These are phyloP conservation scores for Populus pruinosa DNA, from an alignment of 345 rosid species.

Conservation along the genomic window DNA sequence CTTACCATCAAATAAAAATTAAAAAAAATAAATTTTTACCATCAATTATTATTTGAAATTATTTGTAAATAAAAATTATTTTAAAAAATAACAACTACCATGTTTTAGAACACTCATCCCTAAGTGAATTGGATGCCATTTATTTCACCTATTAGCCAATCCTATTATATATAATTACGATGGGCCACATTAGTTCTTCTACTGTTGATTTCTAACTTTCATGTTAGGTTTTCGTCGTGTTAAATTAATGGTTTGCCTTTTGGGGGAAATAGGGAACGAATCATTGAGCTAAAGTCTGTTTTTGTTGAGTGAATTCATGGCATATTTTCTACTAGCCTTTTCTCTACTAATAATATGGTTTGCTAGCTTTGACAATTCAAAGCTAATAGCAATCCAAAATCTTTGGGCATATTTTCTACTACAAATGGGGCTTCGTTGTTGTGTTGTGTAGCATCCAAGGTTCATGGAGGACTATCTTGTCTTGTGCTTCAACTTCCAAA, in stretches of 20 bases:
- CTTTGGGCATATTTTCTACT: neutral
- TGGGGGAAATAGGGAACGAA: neutral
- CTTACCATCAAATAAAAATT: too few species aligned
- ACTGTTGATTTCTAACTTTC: neutral
- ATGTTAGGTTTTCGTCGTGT: neutral
- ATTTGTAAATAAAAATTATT: too few species aligned
- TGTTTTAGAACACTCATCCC: too few species aligned
- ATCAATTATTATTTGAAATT: too few species aligned
- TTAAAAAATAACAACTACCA: too few species aligned
- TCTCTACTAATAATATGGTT: neutral
- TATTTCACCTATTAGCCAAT: too few species aligned
- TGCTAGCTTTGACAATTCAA: neutral
- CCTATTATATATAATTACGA: neutral
- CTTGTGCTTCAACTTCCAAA: neutral
- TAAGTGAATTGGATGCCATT: neutral
- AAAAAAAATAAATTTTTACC: too few species aligned
- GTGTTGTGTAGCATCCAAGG: slow-evolving; percentile 4
- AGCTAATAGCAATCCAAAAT: neutral
- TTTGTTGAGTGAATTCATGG: neutral
- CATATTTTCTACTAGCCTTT: neutral
- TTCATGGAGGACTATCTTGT: neutral
- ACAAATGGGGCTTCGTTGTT: neutral
- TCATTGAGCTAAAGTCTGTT: neutral
- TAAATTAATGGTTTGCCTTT: neutral
- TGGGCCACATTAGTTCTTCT: neutral